Percentiles rank a stretch among this genome's conserved stretches.
These are phyloP conservation scores for Fusarium haematococcum DNA, from an alignment of 2,329 filamentous ascomycete species.

Conservation along the genomic window DNA sequence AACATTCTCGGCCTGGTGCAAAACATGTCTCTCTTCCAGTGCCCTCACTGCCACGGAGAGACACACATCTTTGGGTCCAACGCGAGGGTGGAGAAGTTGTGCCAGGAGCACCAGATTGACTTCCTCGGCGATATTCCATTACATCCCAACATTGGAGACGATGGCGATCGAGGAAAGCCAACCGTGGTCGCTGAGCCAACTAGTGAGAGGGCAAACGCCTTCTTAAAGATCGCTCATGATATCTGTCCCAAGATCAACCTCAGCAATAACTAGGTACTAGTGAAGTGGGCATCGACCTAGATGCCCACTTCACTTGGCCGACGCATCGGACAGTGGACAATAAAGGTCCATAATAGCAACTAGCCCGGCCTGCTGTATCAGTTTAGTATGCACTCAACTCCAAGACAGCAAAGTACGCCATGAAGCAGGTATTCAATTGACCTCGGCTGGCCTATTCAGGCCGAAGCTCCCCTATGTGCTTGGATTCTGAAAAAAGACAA, in stretches of 20 bases:
- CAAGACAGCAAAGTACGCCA: constrained; percentile 12
- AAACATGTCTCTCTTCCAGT: constrained; percentile 90
- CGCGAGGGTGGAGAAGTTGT: constrained; percentile 75
- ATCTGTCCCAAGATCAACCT: constrained; percentile 61
- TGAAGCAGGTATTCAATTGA: constrained; percentile 38
- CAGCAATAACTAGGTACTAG: constrained; percentile 6
- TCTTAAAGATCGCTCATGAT: constrained; percentile 74
- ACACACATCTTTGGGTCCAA: constrained; percentile 80
- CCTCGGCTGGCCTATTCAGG: constrained; percentile 20
- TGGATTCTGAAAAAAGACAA: constrained; percentile 31
- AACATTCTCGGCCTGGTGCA: constrained; percentile 88
- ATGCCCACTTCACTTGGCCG: neutral
- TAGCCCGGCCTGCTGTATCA: constrained; percentile 24
- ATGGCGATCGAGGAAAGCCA: constrained; percentile 87
- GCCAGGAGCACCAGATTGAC: constrained; percentile 77
- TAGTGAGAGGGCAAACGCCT: constrained; percentile 78
- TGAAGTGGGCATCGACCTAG: neutral
- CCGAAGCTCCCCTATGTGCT: constrained; percentile 39
- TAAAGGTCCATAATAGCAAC: neutral
- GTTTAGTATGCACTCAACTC: constrained; percentile 32
- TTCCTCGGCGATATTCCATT: constrained; percentile 91
- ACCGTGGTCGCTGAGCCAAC: constrained; percentile 89
- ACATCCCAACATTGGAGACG: constrained; percentile 86
- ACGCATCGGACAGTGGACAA: constrained; percentile 12
- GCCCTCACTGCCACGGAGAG: constrained; percentile 79